Evolutionary conservation across 805 yeast species (phyloP), one percentile per base, ranked within the genome.

Genomic region (Clavispora carvajalis): DNA sequence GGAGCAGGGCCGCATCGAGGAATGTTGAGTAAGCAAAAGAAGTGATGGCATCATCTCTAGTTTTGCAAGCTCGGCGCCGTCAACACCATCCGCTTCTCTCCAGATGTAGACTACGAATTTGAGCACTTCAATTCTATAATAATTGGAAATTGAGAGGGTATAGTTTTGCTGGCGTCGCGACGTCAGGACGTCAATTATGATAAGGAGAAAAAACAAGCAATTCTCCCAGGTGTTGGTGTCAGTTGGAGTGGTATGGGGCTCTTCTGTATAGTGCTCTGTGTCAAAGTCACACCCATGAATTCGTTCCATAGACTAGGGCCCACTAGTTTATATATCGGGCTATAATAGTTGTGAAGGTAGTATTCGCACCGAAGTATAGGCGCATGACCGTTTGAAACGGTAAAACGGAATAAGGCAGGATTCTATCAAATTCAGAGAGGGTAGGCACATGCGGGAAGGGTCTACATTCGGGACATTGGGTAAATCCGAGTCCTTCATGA

Each of bases 1-100:
- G n/a, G 45, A 35, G 7, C 46, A 41, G 1, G 52, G 53, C 25
- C 55, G 34, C 55, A 51, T 49, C 23, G 49, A 28, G 5, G 55
- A 49, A 38, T 47, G 49, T 24, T 44, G 51, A 1, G 53, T 38
- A 24, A 51, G 39, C n/a, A 51, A 37, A 15, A 49, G 34, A n/a
- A 49, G 33, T 17, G 49, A 37, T 33, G 49, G 55, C 11, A 49
- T 29, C 40, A 47, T 44, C 36, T 51, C 55, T 7, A 49, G 39
- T 17, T 39, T 41, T 11, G 31, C 22, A 22, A 43, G 22, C 15
- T 46, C 48, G 4, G 37, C 34, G 7, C 22, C 33, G 7, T 34
- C 31, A 11, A 11, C 19, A 8, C 28, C 33, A 11, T 37, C 44
- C 12, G 18, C 34, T n/a, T 24, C 29, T 18, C 34, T 22, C 54